Evolutionary conservation across 805 yeast species (phyloP).

Genomic region (Metschnikowia sp.): DNA sequence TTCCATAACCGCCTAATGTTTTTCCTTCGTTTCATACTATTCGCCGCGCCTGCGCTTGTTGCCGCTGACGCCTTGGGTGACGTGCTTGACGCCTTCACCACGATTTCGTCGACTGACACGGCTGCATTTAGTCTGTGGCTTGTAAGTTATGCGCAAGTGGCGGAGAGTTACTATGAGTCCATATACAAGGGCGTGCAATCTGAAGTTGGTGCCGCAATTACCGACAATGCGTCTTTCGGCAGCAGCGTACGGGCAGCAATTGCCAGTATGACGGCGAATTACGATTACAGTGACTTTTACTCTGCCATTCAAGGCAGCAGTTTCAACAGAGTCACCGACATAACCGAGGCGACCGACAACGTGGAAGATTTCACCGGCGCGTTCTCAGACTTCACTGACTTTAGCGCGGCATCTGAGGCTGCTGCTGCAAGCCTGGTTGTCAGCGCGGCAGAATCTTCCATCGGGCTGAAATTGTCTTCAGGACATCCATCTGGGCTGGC

Average conservation of each 20-base stretch:
- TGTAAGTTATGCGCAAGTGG: background rate
- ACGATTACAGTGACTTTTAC: background rate
- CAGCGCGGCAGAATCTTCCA: too few relatives aligned
- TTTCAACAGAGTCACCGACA: too few relatives aligned
- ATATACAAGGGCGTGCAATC: background rate
- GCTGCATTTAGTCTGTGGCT: constrained; percentile 6
- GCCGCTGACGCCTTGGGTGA: constrained; percentile 9
- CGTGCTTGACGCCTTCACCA: background rate
- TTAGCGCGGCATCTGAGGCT: too few relatives aligned
- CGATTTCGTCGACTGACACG: constrained; percentile 2
- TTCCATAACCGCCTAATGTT: too few relatives aligned
- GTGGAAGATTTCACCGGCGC: too few relatives aligned
- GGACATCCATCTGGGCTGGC: too few relatives aligned
- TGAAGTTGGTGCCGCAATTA: background rate
- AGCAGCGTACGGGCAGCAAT: background rate
- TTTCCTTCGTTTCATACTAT: background rate
- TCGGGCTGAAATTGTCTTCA: too few relatives aligned
- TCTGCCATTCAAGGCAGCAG: too few relatives aligned
- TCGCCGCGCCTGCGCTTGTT: constrained; percentile 3
- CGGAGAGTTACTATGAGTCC: background rate
- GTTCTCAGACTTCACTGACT: too few relatives aligned
- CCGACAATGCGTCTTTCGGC: background rate
- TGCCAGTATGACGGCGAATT: constrained; percentile 1
- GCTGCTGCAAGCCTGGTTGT: too few relatives aligned
- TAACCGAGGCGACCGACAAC: too few relatives aligned